phyloP scores from a whole-genome alignment of 2,329 filamentous ascomycete species.

The Gnomoniopsis smithogilvyi region DNA sequence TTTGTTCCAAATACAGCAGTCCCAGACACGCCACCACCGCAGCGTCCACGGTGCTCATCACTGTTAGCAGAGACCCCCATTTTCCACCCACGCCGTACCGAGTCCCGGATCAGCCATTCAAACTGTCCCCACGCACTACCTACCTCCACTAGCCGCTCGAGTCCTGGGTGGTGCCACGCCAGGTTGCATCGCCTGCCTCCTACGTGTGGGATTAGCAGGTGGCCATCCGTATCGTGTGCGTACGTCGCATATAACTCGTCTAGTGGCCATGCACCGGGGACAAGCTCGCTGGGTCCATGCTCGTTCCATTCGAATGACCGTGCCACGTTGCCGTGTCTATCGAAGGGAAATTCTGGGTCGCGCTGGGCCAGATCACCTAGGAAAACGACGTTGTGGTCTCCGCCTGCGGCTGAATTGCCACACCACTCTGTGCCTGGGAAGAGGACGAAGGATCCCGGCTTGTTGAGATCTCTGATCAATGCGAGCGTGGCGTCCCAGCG shows the following conservation, averaged over 20 bases:
- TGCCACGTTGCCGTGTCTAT: conserved; percentile 30
- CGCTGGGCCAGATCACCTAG: conserved; percentile 25
- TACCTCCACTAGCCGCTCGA: conserved; percentile 33
- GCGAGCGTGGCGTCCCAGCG: conserved; percentile 29
- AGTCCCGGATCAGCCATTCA: conserved; percentile 32
- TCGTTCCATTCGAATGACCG: conserved; percentile 36
- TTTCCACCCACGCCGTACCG: conserved; percentile 29
- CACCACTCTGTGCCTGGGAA: conserved; percentile 34
- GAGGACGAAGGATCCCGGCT: conserved; percentile 25
- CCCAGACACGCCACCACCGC: conserved; percentile 32
- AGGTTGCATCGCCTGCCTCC: conserved; percentile 32
- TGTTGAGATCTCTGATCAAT: conserved; percentile 24
- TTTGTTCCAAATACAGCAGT: conserved; percentile 31
- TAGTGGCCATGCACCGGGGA: conserved; percentile 32
- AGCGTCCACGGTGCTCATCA: conserved; percentile 33
- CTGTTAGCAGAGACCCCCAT: conserved; percentile 33
- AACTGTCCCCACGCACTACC: conserved; percentile 33
- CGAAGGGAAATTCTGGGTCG: conserved; percentile 29
- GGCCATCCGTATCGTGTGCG: conserved; percentile 26
- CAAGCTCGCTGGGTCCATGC: conserved; percentile 28
- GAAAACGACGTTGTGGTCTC: conserved; percentile 34
- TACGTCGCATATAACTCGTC: conserved; percentile 36
- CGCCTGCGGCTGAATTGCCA: conserved; percentile 32
- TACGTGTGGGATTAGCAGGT: conserved; percentile 34
- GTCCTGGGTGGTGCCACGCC: conserved; percentile 32